Base-by-base conservation (phyloP, 169 alveolate species). In the Besnoitia besnoiti region DNA sequence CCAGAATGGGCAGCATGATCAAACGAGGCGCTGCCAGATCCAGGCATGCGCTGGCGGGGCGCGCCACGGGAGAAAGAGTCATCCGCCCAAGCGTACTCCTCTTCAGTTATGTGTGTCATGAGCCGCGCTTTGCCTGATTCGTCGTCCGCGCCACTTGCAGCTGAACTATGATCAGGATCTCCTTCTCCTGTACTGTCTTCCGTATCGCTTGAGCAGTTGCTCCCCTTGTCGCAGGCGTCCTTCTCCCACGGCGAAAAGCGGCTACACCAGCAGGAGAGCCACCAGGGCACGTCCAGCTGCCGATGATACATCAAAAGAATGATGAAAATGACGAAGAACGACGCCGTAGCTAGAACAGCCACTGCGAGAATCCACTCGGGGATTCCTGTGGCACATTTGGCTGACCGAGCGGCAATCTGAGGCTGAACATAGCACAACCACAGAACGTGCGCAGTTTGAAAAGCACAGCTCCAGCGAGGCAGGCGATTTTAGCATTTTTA, bases 181-280 rank as follows among this genome's bases (percentile, higher is more conserved):
- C 84, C 84, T 30, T 73, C 84, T 27, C 49, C 49, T 73, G 40
- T 27, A 3, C 84, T 73, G 49, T 33, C 33, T 44, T 73, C 84
- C 46, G 33, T 39, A 39, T 73, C 84, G 44, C 84, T 73, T 33
- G 87, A 59, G 27, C 61, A 77, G 39, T 24, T 77, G 87, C 87
- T 77, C 30, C n/a, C n/a, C 14, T 40, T 44, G 87, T 77, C 87
- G 10, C 30, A 51, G 19, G 35, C 59, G 35, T 77, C 87, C 40
- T 77, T 77, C 62, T 77, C 87, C 87, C 87, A 77, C 0, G 87
- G 87, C 40, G 87, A 77, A 37, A 42, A 77, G n/a, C 87, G 87
- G 59, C 87, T 77, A 35, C 87, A 77, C 87, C 50, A 39, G 47
- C 87, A 77, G 21, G 87, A 77, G 14, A 77, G 61, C 87, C 87